These are phyloP conservation scores for Citrullus colocynthis DNA, from an alignment of 306 rosid species.

Conservation along the genomic window DNA sequence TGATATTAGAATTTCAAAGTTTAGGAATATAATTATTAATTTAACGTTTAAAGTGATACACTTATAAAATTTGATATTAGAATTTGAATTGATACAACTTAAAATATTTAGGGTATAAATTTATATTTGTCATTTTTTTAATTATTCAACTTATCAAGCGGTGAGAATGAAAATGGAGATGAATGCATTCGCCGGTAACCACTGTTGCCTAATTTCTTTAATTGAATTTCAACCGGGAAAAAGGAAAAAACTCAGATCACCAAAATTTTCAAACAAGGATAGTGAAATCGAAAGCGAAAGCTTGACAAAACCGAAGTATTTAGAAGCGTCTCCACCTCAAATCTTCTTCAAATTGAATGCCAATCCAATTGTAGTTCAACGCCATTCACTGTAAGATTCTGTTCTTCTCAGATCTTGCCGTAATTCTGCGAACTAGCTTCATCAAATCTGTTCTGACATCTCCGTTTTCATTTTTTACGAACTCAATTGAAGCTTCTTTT, in stretches of 20 bases:
- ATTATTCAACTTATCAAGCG: not conserved
- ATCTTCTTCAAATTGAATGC: not conserved
- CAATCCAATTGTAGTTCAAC: not conserved
- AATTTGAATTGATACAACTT: too few species aligned
- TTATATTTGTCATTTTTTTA: too few species aligned
- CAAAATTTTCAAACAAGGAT: not conserved
- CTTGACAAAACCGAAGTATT: not conserved
- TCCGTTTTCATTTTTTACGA: not conserved
- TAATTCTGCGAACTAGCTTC: not conserved
- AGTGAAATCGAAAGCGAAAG: conserved; percentile 1
- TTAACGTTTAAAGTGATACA: too few species aligned
- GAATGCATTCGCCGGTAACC: not conserved
- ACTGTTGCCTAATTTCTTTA: not conserved
- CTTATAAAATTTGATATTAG: too few species aligned
- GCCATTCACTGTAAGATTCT: not conserved
- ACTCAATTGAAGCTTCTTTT: not conserved
- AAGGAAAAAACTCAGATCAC: too few species aligned
- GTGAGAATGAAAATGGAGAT: not conserved
- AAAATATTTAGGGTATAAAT: too few species aligned
- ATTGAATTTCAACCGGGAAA: not conserved
- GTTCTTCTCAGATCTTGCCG: not conserved
- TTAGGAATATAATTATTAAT: too few species aligned
- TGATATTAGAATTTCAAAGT: too few species aligned
- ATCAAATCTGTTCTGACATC: not conserved
- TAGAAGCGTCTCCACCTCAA: not conserved